Percentiles rank a stretch among this genome's conserved stretches.
Evolutionary conservation across 169 alveolate species (phyloP).

Genomic region (Eimeria praecox): DNA sequence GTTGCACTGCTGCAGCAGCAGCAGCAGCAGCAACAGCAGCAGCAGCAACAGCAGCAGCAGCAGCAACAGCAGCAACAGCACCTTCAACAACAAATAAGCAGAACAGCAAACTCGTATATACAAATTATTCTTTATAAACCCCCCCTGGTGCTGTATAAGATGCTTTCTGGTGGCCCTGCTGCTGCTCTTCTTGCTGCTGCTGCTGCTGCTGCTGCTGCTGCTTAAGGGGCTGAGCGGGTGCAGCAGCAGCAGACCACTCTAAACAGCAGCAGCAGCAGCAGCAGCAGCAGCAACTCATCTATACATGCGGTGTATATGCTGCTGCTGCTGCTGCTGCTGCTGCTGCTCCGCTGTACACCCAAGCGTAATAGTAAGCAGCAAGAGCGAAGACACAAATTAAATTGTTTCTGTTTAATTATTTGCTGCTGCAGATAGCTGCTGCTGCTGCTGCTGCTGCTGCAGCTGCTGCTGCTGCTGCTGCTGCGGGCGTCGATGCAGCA

Average conservation of each 20-base stretch:
- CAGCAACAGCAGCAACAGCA: constrained; percentile 29
- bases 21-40: constrained; percentile 17
- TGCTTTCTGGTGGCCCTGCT: background rate
- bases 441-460: constrained; percentile 21
- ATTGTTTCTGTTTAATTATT: too few species aligned
- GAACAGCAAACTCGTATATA: background rate
- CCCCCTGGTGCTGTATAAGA: background rate
- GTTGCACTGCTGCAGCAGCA: background rate
- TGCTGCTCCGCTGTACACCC: too few species aligned
- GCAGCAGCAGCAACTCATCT: constrained; percentile 12
- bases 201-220: constrained; percentile 37
- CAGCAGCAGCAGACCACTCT: constrained; percentile 4
- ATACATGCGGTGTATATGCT: background rate
- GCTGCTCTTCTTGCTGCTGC: constrained; percentile 20
- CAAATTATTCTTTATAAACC: background rate
- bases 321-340: too few species aligned
- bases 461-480: background rate
- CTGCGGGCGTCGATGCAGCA: background rate
- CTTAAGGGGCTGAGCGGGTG: constrained; percentile 47
- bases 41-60: constrained; percentile 10
- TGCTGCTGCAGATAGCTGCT: background rate
- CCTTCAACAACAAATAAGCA: background rate
- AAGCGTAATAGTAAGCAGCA: background rate
- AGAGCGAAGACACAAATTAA: background rate
- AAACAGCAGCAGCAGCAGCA: constrained; percentile 10